Base-by-base conservation (phyloP, 2,329 filamentous ascomycete genomes). In the Trichoderma arundinaceum region DNA sequence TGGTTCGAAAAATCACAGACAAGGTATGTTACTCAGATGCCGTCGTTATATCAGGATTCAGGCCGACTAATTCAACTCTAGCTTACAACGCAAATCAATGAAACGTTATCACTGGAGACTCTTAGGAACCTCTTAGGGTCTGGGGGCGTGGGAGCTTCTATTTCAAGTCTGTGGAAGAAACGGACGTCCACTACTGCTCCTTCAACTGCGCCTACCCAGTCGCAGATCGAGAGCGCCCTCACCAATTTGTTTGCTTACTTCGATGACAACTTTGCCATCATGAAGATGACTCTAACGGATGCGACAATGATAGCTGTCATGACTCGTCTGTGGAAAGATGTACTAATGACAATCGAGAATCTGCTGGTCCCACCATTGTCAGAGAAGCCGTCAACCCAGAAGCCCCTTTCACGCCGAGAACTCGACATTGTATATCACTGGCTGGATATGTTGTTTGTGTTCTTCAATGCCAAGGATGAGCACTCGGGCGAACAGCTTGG, bases 271-370 rank as follows among this genome's bases (percentile, higher is more conserved):
- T 99, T 99, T 78, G 92, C 93, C 66, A 97, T 98, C 71, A 97
- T 99, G 94, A 97, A 98, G 80, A 89, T 95, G 77, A 97, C 94
- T 0, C 82, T 99, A 65, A 98, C 95, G 1, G 90, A 93, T 66
- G 90, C 92, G 65, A 96, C 95, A n/a, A 97, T 99, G 94, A 88
- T 94, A 72, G 94, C 95, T 75, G 95, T 99, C 72, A 99, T 99
- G 95, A 96, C 93, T 22, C 88, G 95, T 51, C 81, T 99, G 6
- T 99, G 95, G 95, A 99, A 99, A 79, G 95, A 99, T 77, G 94
- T 97, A 0, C 84, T 99, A 15, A 89, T 94, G 71, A 96, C 94
- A 0, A 91, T 98, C 69, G 95, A 99, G 78, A 86, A 87, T 43
- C 83, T 99, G 17, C 85, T 99, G 44, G 94, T 99, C 3, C 95